Evolutionary conservation across 768 basidiomycete species (phyloP), one percentile per base, ranked within the genome.

Genomic region (Russula olivacea): DNA sequence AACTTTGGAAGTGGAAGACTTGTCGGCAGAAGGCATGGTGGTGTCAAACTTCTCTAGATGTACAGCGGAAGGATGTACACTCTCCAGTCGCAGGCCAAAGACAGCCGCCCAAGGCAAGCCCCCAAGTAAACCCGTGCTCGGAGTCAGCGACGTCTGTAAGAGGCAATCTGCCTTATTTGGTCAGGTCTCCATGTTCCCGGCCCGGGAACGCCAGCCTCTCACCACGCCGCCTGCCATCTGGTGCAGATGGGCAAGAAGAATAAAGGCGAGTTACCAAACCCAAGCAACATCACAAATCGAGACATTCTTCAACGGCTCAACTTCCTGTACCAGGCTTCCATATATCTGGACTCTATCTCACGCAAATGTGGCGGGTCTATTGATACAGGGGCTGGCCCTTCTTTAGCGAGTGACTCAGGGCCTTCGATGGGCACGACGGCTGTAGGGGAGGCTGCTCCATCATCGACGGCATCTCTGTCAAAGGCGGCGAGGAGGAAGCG

Each of bases 251-350:
- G 76, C 21, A 91, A 89, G 75, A 87, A 86, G 66, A 72, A 70
- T 68, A 74, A 75, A 63, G 81, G 82, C 59, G 80, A 82, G 19
- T 74, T 69, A 10, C 85, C 85, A 6, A 88, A 81, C 61, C 77
- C 83, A 2, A 80, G 77, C 72, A 81, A 74, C 63, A 78, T 88
- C 36, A 68, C 78, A 12, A 90, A 91, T 71, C 78, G 84, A 32
- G 92, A 93, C 70, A 83, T 89, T 52, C 80, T 91, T 23, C 91
- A 93, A 72, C 81, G 91, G 32, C 80, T 93, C 64, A 93, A 89
- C 74, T 93, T 89, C 72, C 80, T 93, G 40, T 92, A 89, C 70
- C 92, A 93, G 74, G 88, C 90, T 40, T 86, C 87, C 69, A 78
- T 81, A 14, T 86, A 85, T 64, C 76, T 91, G 21, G 62, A 78